Percentiles rank a stretch among this genome's conserved stretches.
Conservation (phyloP, 192 early-diverging fungal species). For the Coemansia sp. region DNA sequence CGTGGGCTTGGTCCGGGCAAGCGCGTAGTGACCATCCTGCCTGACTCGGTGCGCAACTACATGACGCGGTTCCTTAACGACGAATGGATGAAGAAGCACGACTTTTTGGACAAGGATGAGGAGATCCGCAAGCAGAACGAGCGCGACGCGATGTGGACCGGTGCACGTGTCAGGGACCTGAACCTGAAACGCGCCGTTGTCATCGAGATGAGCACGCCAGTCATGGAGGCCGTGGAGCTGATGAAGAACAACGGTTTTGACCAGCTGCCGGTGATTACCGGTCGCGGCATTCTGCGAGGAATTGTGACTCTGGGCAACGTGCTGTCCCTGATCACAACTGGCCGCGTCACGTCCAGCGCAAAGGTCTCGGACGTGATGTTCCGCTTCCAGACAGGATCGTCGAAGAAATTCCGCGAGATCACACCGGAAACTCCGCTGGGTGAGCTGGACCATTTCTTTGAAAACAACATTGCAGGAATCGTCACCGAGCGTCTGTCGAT, state of each 20-base stretch:
- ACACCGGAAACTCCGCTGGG: slow-evolving; percentile 83
- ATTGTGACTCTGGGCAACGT: slow-evolving; percentile 87
- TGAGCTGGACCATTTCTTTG: slow-evolving; percentile 85
- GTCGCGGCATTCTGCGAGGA: slow-evolving; percentile 68
- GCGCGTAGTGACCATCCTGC: slow-evolving; percentile 90
- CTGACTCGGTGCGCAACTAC: slow-evolving; percentile 99
- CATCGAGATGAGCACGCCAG: slow-evolving; percentile 71
- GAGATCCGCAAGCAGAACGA: slow-evolving; percentile 61
- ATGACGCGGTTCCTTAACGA: slow-evolving; percentile 99
- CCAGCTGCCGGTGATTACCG: slow-evolving; percentile 87
- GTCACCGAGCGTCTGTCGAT: slow-evolving; percentile 74
- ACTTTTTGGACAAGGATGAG: slow-evolving; percentile 77
- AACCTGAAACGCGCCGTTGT: slow-evolving; percentile 83
- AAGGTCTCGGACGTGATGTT: slow-evolving; percentile 79
- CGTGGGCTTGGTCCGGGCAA: slow-evolving; percentile 83
- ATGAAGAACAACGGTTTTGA: slow-evolving; percentile 91
- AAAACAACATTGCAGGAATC: slow-evolving; percentile 84
- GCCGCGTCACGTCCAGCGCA: slow-evolving; percentile 65
- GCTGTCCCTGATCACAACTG: slow-evolving; percentile 75
- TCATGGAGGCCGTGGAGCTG: slow-evolving; percentile 79
- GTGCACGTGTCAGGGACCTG: slow-evolving; percentile 81
- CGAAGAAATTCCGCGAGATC: slow-evolving; percentile 82
- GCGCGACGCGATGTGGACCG: slow-evolving; percentile 72
- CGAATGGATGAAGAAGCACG: slow-evolving; percentile 91
- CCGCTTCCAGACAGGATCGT: slow-evolving; percentile 63